Base-by-base conservation (phyloP, 805 yeast species). In the Wickerhamiella sorbophila region DNA sequence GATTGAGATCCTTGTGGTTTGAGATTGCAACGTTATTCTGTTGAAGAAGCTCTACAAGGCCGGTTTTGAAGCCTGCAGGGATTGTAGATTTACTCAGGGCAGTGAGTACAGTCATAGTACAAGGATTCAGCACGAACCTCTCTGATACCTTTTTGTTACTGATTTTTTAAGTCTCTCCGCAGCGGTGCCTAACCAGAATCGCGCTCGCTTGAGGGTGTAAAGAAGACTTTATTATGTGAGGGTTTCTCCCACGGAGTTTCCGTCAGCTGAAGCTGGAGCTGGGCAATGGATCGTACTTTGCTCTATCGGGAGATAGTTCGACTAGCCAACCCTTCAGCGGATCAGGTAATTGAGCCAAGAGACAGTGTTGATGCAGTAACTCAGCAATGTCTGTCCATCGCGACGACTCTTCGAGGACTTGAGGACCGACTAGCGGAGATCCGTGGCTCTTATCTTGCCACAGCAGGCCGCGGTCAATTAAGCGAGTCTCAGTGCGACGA, bases 401-500 rank as follows among this genome's bases (percentile, higher is more conserved):
- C 49, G 17, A 15, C 9, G 17, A 19, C 47, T 9, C 40, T 55
- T 14, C 33, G 36, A 5, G 49, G 49, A n/a, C 49, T 57, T 31
- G 40, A 42, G 14, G 36, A 31, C 14, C 50, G 50, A 40, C 45
- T 60, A 31, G 36, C 32, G 9, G 42, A 42, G n/a, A 39, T 59
- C 18, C 44, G 61, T n/a, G 55, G 58, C 3, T 43, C 53, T 24
- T 61, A 61, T 41, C 48, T 61, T 14, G 58, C 61, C 2, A 44
- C 52, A 24, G 24, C 48, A 5, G 54, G 52, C 2, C 48, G 52
- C 3, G 39, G 44, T 33, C 48, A 46, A 31, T 42, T 64, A 46
- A 54, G 60, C 9, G 64, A 61, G 21, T 46, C 53, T 16, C 63
- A 64, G 36, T 47, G 60, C 19, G 65, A 63, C 48, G 64, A 61